Percentiles rank a stretch among this genome's conserved stretches.
Evolutionary conservation across 2,329 filamentous ascomycete genomes (phyloP).

Genomic region (Sporothrix curviconia): DNA sequence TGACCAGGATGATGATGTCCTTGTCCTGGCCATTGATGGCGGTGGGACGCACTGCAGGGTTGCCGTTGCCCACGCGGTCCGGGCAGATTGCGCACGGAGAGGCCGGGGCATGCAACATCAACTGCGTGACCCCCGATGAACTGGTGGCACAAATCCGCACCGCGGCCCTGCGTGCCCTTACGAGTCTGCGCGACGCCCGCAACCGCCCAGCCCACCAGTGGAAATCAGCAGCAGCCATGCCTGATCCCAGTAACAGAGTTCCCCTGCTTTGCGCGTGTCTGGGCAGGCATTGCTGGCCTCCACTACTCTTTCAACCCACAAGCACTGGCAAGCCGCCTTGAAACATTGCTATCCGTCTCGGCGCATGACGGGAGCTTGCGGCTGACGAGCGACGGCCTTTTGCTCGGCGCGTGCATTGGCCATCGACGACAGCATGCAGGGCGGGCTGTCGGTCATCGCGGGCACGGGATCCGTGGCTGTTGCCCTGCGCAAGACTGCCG

Average conservation of each 20-base stretch:
- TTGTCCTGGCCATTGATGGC: conserved; percentile 13
- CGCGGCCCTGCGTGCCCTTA: conserved; percentile 1
- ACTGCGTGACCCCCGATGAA: conserved; percentile 5
- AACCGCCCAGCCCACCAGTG: too few relatives aligned
- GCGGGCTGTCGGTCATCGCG: conserved; percentile 4
- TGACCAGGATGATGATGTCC: neutral
- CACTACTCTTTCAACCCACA: conserved; percentile 9
- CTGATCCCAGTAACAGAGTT: neutral
- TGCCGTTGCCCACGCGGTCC: conserved; percentile 2
- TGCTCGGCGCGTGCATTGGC: conserved; percentile 8
- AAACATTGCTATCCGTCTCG: conserved; percentile 4
- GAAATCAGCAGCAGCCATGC: neutral
- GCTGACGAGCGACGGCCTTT: conserved; percentile 10
- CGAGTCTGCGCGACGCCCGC: neutral
- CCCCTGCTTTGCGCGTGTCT: conserved; percentile 6
- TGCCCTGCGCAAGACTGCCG: neutral
- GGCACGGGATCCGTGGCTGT: conserved; percentile 6
- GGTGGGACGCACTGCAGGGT: conserved; percentile 13
- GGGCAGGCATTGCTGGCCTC: conserved; percentile 14
- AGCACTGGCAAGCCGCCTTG: conserved; percentile 9
- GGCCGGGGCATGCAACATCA: conserved; percentile 13
- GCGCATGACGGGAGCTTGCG: conserved; percentile 1
- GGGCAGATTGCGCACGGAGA: conserved; percentile 5
- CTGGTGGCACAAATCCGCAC: conserved; percentile 6
- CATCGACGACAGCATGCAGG: conserved; percentile 2